Percentiles rank a stretch among this genome's conserved stretches.
These are phyloP conservation scores for Deuterostichococcus epilithicus DNA, from an alignment of 139 green algal species.

Conservation along the genomic window DNA sequence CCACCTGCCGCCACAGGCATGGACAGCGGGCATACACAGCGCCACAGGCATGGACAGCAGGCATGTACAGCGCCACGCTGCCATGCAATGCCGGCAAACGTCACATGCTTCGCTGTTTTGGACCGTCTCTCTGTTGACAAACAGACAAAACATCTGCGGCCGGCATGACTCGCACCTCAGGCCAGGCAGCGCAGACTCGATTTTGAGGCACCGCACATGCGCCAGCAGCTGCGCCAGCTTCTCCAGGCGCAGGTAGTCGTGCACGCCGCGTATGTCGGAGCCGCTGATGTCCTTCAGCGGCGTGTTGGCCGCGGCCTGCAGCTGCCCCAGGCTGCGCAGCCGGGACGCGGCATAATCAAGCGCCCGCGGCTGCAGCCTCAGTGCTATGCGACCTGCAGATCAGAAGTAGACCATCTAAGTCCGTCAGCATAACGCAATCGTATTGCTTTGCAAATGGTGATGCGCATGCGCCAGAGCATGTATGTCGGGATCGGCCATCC, in stretches of 20 bases:
- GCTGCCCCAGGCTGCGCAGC: constrained; percentile 6
- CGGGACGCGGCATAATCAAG: constrained; percentile 10
- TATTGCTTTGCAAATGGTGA: not conserved
- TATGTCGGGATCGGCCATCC: too few relatives aligned
- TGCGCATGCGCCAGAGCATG: too few relatives aligned
- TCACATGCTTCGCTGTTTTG: too few relatives aligned
- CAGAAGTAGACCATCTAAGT: too few relatives aligned
- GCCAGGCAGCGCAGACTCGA: not conserved
- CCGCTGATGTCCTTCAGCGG: constrained; percentile 12
- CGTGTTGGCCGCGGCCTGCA: not conserved
- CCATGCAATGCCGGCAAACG: too few relatives aligned
- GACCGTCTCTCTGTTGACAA: too few relatives aligned
- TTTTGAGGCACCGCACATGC: not conserved
- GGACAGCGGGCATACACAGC: too few relatives aligned
- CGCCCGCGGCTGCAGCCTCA: constrained; percentile 8
- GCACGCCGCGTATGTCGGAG: not conserved
- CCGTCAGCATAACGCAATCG: not conserved
- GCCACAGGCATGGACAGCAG: too few relatives aligned
- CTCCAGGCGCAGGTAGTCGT: constrained; percentile 18
- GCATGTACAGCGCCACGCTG: too few relatives aligned
- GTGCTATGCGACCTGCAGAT: not conserved
- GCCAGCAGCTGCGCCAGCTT: constrained; percentile 9
- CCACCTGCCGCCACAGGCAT: too few relatives aligned
- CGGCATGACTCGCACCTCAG: constrained; percentile 1
- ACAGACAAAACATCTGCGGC: too few relatives aligned